A percentile compares a stretch with the other conserved stretches of the same genome.
These are phyloP conservation scores for Monosporozyma yasuniensis DNA, from an alignment of 805 yeast species.

Conservation along the genomic window DNA sequence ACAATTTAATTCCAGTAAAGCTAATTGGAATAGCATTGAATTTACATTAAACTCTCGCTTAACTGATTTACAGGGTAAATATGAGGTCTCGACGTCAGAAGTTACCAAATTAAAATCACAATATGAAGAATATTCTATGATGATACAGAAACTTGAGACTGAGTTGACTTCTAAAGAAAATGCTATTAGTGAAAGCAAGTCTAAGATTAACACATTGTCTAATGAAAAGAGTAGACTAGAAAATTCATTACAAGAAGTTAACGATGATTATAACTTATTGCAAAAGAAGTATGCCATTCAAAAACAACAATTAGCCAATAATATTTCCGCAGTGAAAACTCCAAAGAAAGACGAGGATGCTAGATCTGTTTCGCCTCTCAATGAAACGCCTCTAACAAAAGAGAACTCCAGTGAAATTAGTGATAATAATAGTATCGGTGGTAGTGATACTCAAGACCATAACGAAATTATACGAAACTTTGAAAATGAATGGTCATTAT, in stretches of 20 bases:
- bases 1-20: constrained; percentile 68
- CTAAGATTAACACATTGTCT: constrained; percentile 12
- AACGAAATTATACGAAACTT: constrained; percentile 1
- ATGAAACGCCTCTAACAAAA: background rate
- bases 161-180: background rate
- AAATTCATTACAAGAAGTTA: constrained; percentile 15
- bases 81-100: background rate
- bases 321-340: background rate
- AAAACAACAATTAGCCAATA: constrained; percentile 17
- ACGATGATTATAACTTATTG: constrained; percentile 23
- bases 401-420: background rate
- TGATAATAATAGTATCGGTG: background rate
- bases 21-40: constrained; percentile 79
- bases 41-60: constrained; percentile 46
- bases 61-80: constrained; percentile 3
- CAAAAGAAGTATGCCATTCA: constrained; percentile 22
- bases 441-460: background rate
- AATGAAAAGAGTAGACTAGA: constrained; percentile 22
- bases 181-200: background rate
- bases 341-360: background rate
- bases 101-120: constrained; percentile 7
- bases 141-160: constrained; percentile 1
- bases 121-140: constrained; percentile 3
- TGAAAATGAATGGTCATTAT: constrained; percentile 4
- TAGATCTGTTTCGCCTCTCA: background rate